Conservation (phyloP, 306 rosid genomes). For the Acacia acuminata region DNA sequence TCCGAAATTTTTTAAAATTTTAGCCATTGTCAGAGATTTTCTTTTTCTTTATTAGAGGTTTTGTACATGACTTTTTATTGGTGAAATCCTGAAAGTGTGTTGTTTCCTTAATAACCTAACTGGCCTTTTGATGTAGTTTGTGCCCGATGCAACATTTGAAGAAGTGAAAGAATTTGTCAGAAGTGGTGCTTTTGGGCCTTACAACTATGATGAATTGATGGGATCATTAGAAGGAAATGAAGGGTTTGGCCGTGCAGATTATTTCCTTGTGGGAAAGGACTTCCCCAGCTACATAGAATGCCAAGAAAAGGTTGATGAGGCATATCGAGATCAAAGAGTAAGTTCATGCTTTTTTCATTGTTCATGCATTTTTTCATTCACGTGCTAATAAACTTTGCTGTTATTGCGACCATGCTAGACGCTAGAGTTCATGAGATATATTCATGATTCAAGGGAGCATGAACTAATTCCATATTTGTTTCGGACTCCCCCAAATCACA, state of each 20-base stretch:
- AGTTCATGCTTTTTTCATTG: constrained; percentile 25
- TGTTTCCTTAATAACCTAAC: constrained; percentile 22
- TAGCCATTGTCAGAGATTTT: background rate
- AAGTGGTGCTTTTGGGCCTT: constrained; percentile 85
- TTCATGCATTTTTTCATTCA: background rate
- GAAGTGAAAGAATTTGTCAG: constrained; percentile 79
- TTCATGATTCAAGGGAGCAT: constrained; percentile 28
- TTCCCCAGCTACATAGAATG: constrained; percentile 96
- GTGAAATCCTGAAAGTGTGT: constrained; percentile 4
- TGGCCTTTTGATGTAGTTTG: constrained; percentile 58
- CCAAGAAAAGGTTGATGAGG: constrained; percentile 89
- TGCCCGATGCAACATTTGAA: constrained; percentile 90
- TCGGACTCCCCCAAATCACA: background rate
- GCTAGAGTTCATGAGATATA: constrained; percentile 12
- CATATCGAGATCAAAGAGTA: constrained; percentile 79
- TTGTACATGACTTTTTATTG: constrained; percentile 10
- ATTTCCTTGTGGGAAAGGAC: constrained; percentile 97
- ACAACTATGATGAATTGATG: constrained; percentile 73
- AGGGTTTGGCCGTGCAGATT: constrained; percentile 93
- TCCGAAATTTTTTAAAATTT: constrained; percentile 4
- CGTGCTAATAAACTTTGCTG: constrained; percentile 25
- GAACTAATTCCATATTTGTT: constrained; percentile 25
- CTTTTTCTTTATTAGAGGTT: background rate
- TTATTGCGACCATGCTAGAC: background rate
- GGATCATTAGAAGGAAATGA: constrained; percentile 93